Base-by-base conservation (phyloP, 2,329 filamentous ascomycete species). In the Sporothrix curviconia region DNA sequence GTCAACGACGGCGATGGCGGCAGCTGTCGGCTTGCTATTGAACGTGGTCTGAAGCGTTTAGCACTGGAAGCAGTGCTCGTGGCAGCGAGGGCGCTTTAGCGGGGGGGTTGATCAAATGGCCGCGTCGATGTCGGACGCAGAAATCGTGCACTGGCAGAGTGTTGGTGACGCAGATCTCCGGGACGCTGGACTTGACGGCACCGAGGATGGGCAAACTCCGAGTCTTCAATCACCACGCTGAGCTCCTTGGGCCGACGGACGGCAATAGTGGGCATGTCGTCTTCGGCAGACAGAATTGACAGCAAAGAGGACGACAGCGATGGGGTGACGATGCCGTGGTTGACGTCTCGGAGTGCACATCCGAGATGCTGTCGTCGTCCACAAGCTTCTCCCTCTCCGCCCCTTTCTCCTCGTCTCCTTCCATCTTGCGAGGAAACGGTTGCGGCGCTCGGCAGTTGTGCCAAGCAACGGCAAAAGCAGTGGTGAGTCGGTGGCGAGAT, bases 41-140 rank as follows among this genome's bases (percentile, higher is more conserved):
- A 79, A 78, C 19, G 65, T 72, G 5, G 77, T 79, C 56, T 77
- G 73, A n/a, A 52, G 17, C 3, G 39, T 37, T n/a, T 30, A 57
- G 17, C 22, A 50, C 50, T 3, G 55, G 55, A 7, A 57, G 24
- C 15, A 51, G 34, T 9, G 28, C 39, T 22, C 64, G 24, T 15
- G 56, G 60, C 25, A 62, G 70, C 36, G 60, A 64, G 19, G 69
- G 62, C 1, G 62, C 62, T 4, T 62, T 65, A 22, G 28, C 32
- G 11, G 40, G 11, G 51, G 66, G 25, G 63, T 39, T 46, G n/a
- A 37, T n/a, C 56, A 55, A 46, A 60, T 47, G 36, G 57, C 46
- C 17, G 56, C 30, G 22, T 58, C 55, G 32, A 57, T 39, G 5
- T 51, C 56, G 32, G 55, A 14, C 52, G 42, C 25, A 55, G 9